Percentiles rank a stretch among this genome's conserved stretches.
Conservation (phyloP, 805 yeast genomes). For the Komagataella ulmi region DNA sequence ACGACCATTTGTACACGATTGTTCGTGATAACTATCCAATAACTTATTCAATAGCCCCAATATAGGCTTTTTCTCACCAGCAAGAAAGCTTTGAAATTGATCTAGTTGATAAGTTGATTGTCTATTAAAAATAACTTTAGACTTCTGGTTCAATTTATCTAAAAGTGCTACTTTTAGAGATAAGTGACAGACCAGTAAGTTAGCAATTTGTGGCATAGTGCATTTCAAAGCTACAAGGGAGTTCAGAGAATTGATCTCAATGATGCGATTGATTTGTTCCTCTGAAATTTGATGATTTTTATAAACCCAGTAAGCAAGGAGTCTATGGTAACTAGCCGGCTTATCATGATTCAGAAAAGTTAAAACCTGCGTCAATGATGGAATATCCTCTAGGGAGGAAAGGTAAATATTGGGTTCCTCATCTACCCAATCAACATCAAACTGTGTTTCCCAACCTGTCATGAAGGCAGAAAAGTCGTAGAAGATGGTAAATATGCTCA, state of each 20-base stretch:
- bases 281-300: not conserved
- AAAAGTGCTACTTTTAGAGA: not conserved
- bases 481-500: not conserved
- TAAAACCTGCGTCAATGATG: not conserved
- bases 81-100: not conserved
- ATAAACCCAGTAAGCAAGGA: not conserved
- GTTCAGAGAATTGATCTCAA: not conserved
- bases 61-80: not conserved
- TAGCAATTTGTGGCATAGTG: not conserved
- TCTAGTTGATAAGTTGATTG: not conserved
- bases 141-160: not conserved
- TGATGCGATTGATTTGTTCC: not conserved
- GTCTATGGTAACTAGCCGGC: not conserved
- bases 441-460: not conserved
- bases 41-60: not conserved
- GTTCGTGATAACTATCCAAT: not conserved
- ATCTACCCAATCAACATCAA: not conserved
- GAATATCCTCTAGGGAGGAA: not conserved
- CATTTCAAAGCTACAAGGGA: not conserved
- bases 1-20: not conserved
- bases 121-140: not conserved
- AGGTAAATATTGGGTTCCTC: not conserved
- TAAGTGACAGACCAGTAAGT: not conserved
- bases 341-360: not conserved
- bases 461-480: not conserved